phyloP scores from a whole-genome alignment of 345 rosid species.

The Aurinia saxatilis region DNA sequence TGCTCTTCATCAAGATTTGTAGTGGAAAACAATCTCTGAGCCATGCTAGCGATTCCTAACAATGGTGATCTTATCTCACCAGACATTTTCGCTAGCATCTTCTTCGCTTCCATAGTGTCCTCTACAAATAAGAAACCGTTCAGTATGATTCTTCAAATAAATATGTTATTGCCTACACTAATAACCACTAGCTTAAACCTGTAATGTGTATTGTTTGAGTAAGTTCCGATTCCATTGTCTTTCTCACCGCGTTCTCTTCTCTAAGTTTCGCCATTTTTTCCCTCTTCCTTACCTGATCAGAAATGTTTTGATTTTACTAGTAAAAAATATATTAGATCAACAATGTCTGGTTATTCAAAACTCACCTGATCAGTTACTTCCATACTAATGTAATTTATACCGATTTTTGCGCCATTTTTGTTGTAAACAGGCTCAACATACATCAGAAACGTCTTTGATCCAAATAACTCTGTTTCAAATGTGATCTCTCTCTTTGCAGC shows the following conservation, averaged over 20 bases:
- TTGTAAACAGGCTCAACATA: conserved; percentile 75
- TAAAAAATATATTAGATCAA: too few relatives aligned
- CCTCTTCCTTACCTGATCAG: conserved; percentile 34
- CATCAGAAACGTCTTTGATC: conserved; percentile 66
- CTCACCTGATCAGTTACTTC: conserved; percentile 74
- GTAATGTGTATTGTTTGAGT: conserved; percentile 78
- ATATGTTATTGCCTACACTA: too few relatives aligned
- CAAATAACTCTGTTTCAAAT: conserved; percentile 9
- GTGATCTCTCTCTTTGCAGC: conserved; percentile 85
- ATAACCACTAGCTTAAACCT: conserved; percentile 29
- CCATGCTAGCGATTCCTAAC: conserved; percentile 73
- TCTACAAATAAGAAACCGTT: conserved; percentile 31
- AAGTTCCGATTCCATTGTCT: conserved; percentile 75
- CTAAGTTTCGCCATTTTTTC: conserved; percentile 69
- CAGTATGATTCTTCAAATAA: background rate
- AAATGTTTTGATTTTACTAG: too few relatives aligned
- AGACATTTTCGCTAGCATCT: conserved; percentile 82
- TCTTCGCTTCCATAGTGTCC: conserved; percentile 89
- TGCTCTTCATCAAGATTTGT: conserved; percentile 62
- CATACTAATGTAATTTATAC: conserved; percentile 84
- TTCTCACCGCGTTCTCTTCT: conserved; percentile 77
- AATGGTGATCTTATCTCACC: conserved; percentile 85
- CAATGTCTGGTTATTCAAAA: too few relatives aligned
- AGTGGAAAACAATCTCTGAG: conserved; percentile 54
- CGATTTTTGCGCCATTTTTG: conserved; percentile 70